Conservation (phyloP, 1,139 yeast genomes). For the Debaryomycetaceae sp. region DNA sequence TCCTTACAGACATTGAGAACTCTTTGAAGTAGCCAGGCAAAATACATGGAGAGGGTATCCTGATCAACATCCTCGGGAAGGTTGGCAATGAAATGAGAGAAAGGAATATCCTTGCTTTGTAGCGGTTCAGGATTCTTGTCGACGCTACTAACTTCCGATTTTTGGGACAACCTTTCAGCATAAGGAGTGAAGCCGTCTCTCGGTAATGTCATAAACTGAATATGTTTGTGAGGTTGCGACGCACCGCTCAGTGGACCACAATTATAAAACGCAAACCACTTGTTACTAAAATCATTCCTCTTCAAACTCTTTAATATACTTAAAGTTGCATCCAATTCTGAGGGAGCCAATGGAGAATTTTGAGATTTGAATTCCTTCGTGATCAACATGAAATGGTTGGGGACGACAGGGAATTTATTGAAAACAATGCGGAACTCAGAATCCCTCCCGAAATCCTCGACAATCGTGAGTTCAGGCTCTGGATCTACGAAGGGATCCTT, state of each 20-base stretch:
- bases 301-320: slow-evolving; percentile 39
- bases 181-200: slow-evolving; percentile 48
- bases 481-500: slow-evolving; percentile 77
- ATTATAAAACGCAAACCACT: slow-evolving; percentile 77
- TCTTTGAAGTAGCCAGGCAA: slow-evolving; percentile 68
- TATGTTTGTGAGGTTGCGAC: slow-evolving; percentile 87
- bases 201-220: slow-evolving; percentile 80
- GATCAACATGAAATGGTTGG: slow-evolving; percentile 72
- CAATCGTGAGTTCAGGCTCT: slow-evolving; percentile 69
- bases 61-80: slow-evolving; percentile 52
- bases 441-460: slow-evolving; percentile 44
- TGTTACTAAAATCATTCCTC: slow-evolving; percentile 14
- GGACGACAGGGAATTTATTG: slow-evolving; percentile 82
- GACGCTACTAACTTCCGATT: neutral
- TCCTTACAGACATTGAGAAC: slow-evolving; percentile 63
- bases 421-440: slow-evolving; percentile 62
- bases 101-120: slow-evolving; percentile 59
- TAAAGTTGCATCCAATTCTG: slow-evolving; percentile 61
- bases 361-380: slow-evolving; percentile 75
- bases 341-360: slow-evolving; percentile 62
- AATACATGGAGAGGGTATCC: slow-evolving; percentile 58
- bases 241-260: slow-evolving; percentile 89
- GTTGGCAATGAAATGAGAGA: slow-evolving; percentile 78
- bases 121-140: slow-evolving; percentile 46
- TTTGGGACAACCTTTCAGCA: slow-evolving; percentile 50